phyloP scores from a whole-genome alignment of 805 yeast genomes.

The Zygoascus flipseniorum region DNA sequence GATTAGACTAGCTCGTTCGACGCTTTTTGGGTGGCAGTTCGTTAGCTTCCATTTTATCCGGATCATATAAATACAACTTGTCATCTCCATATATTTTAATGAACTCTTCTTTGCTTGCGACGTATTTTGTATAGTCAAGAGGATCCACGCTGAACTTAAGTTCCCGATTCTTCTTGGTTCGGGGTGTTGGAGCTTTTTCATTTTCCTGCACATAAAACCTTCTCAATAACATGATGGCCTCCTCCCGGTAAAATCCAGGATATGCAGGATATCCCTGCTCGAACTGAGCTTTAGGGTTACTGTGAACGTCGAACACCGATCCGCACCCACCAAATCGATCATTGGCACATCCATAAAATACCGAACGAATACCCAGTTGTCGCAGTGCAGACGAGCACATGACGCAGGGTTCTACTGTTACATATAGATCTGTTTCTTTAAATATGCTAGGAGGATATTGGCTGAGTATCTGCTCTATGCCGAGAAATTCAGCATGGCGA shows the following conservation, averaged over 20 bases:
- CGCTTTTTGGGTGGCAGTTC: background rate
- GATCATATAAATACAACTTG: slow-evolving; percentile 3
- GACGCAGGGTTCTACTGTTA: slow-evolving; percentile 95
- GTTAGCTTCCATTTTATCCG: background rate
- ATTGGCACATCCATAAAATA: slow-evolving; percentile 87
- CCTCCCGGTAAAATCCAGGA: slow-evolving; percentile 75
- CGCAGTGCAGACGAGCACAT: slow-evolving; percentile 94
- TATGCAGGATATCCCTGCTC: slow-evolving; percentile 42
- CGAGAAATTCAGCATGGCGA: slow-evolving; percentile 87
- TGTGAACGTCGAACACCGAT: slow-evolving; percentile 57
- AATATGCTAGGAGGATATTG: slow-evolving; percentile 32
- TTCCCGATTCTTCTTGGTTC: slow-evolving; percentile 50
- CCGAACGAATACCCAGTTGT: slow-evolving; percentile 65
- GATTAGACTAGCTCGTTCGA: background rate
- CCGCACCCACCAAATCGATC: slow-evolving; percentile 98
- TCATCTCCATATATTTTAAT: slow-evolving; percentile 40
- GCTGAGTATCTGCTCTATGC: slow-evolving; percentile 47
- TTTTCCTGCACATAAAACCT: slow-evolving; percentile 82
- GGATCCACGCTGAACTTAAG: slow-evolving; percentile 46
- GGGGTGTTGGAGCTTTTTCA: slow-evolving; percentile 74
- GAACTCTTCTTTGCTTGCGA: slow-evolving; percentile 43
- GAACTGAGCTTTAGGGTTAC: slow-evolving; percentile 28
- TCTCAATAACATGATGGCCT: slow-evolving; percentile 74
- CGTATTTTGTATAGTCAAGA: slow-evolving; percentile 46
- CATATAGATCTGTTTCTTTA: slow-evolving; percentile 61